Conservation (phyloP, 345 rosid genomes). For the Abelmoschus esculentus region DNA sequence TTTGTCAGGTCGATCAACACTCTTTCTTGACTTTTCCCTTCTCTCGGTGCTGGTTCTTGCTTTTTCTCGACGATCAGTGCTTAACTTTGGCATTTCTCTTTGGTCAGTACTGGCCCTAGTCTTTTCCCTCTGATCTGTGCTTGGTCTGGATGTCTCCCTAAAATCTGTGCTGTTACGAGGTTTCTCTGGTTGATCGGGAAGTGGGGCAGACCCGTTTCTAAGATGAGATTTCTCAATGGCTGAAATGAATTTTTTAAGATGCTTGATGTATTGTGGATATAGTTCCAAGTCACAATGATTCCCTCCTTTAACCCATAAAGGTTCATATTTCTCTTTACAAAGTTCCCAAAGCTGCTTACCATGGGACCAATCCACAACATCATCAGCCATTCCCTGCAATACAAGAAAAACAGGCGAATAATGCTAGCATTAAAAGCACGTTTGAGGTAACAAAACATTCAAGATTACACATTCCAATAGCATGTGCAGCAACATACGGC, state of each 20-base stretch:
- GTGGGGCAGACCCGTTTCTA: conserved; percentile 25
- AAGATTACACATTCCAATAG: neutral
- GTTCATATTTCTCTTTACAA: conserved; percentile 86
- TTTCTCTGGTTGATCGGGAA: conserved; percentile 35
- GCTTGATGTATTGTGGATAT: conserved; percentile 76
- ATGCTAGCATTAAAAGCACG: neutral
- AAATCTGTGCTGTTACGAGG: conserved; percentile 56
- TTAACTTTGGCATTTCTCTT: conserved; percentile 53
- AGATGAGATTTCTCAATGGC: conserved; percentile 49
- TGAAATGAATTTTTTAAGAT: conserved; percentile 77
- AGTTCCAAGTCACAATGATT: conserved; percentile 85
- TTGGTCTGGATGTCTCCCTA: conserved; percentile 44
- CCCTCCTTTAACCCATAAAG: conserved; percentile 89
- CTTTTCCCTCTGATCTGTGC: conserved; percentile 43
- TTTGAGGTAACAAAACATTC: neutral
- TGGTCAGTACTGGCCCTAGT: conserved; percentile 43
- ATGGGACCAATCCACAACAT: conserved; percentile 82
- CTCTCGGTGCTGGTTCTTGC: conserved; percentile 46
- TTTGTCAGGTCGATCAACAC: conserved; percentile 39
- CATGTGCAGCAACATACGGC: neutral
- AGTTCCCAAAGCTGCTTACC: conserved; percentile 82
- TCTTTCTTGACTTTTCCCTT: conserved; percentile 45
- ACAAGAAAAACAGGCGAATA: conserved; percentile 5
- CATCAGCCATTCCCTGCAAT: conserved; percentile 85
- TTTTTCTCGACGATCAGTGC: conserved; percentile 45